These are phyloP conservation scores for Sparassis latifolia DNA, from an alignment of 1,284 basidiomycete species.

Conservation along the genomic window DNA sequence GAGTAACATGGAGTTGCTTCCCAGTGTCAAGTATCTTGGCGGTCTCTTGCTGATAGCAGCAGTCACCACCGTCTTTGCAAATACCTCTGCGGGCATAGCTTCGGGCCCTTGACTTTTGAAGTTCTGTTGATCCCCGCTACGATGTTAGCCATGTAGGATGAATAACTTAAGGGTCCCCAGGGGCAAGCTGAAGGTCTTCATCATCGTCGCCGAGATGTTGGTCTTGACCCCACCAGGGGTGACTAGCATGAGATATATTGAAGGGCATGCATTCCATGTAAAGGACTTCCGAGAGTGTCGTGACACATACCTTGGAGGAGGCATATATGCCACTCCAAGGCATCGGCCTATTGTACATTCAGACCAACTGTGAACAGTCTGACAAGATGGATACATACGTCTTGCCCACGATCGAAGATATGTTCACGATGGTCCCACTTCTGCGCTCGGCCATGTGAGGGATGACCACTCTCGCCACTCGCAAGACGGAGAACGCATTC, in stretches of 20 bases:
- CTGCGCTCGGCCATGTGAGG: background rate
- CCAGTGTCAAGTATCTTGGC: background rate
- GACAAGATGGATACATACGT: background rate
- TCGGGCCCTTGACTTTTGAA: background rate
- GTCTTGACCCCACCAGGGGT: background rate
- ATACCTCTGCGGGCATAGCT: background rate
- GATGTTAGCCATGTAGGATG: background rate
- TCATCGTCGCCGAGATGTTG: background rate
- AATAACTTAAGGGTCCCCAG: background rate
- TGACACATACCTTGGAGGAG: background rate
- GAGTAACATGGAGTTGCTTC: too few species aligned
- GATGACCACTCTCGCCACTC: background rate
- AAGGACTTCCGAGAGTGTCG: too few species aligned
- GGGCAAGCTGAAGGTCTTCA: background rate
- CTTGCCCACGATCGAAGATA: background rate
- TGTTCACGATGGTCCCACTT: background rate
- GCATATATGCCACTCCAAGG: conserved; percentile 4
- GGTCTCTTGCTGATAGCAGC: background rate
- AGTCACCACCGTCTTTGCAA: background rate
- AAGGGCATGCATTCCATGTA: background rate
- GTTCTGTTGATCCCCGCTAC: background rate
- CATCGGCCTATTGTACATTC: background rate
- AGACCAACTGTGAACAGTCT: background rate
- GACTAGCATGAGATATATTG: background rate
- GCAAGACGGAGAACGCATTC: background rate